These are phyloP conservation scores for Drechslerella stenobrocha DNA, from an alignment of 2,329 filamentous ascomycete genomes.

Conservation along the genomic window DNA sequence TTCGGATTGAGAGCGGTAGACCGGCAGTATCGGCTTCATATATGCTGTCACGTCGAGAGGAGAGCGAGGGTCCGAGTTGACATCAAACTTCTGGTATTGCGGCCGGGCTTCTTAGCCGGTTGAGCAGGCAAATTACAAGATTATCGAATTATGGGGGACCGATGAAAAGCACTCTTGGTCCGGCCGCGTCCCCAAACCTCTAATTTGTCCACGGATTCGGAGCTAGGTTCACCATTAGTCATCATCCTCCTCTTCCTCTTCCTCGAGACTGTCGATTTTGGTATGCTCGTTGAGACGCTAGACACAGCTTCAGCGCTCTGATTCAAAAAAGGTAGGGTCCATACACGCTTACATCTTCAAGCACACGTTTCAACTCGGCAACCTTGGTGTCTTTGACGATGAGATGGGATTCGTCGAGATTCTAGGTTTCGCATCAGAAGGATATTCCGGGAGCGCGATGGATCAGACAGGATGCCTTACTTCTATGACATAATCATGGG, in stretches of 20 bases:
- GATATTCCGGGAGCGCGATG: too few species aligned
- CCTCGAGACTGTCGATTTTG: slow-evolving; percentile 42
- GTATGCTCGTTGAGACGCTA: slow-evolving; percentile 46
- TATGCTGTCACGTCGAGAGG: too few species aligned
- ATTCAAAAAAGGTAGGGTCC: neutral
- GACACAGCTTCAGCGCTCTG: neutral
- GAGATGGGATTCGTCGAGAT: slow-evolving; percentile 52
- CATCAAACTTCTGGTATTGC: too few species aligned
- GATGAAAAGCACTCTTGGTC: too few species aligned
- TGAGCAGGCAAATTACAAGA: too few species aligned
- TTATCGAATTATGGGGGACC: too few species aligned
- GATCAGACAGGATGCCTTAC: slow-evolving; percentile 6
- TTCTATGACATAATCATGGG: slow-evolving; percentile 52
- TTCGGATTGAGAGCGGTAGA: too few species aligned
- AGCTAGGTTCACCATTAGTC: slow-evolving; percentile 11
- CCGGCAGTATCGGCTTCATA: too few species aligned
- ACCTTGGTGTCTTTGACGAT: slow-evolving; percentile 53
- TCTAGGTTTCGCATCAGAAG: slow-evolving; percentile 15
- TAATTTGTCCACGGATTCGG: too few species aligned
- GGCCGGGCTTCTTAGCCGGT: too few species aligned
- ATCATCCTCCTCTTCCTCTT: slow-evolving; percentile 46
- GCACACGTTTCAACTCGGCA: slow-evolving; percentile 51
- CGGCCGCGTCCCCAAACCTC: too few species aligned
- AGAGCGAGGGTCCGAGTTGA: too few species aligned
- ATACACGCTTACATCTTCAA: slow-evolving; percentile 49